Base-by-base conservation (phyloP, 345 rosid species). In the Gossypium mustelinum region DNA sequence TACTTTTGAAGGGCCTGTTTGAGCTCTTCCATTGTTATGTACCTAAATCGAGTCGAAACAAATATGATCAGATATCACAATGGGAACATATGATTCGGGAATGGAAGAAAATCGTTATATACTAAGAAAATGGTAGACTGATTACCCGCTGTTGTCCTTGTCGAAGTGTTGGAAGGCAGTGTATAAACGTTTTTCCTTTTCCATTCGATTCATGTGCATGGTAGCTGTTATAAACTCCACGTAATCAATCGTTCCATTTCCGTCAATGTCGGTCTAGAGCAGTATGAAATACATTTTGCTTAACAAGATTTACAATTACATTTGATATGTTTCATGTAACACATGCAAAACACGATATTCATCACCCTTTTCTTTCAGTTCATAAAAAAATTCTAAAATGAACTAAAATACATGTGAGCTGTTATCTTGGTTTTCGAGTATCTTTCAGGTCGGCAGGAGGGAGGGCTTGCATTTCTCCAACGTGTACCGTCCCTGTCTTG, bases 211-310 rank as follows among this genome's bases (percentile, higher is more conserved):
- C 97, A 89, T 80, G 79, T 95, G 98, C 99, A 95, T 91, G 11
- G 97, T 91, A 9, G 99, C 97, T 47, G 99, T 90, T 72, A 95
- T 91, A 68, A 95, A 95, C 89, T 95, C 99, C 51, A 89, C 77
- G 87, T 93, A 95, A 81, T 95, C 99, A 70, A 95, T 95, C 24
- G 91, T 87, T 84, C 99, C 99, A 77, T 95, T 89, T 77, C 98
- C 97, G 80, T 93, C 98, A 59, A 93, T 90, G 78, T 93, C 99
- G 65, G 97, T 98, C 99, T 95, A 80, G 47, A 48, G 24, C 24
- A n/a, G 11, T 18, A 70, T 39, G 54, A 65, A 51, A 12, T 24
- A n/a, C 54, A 60, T 54, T 70, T 22, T 51, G 63, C 50, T 18
- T 3, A 29, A 76, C 34, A 13, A 47, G 24, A 70, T 55, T 22